Evolutionary conservation across 116 monocot genomes (phyloP), one percentile per base, ranked within the genome.

Genomic region (Dioscorea cayenensis): DNA sequence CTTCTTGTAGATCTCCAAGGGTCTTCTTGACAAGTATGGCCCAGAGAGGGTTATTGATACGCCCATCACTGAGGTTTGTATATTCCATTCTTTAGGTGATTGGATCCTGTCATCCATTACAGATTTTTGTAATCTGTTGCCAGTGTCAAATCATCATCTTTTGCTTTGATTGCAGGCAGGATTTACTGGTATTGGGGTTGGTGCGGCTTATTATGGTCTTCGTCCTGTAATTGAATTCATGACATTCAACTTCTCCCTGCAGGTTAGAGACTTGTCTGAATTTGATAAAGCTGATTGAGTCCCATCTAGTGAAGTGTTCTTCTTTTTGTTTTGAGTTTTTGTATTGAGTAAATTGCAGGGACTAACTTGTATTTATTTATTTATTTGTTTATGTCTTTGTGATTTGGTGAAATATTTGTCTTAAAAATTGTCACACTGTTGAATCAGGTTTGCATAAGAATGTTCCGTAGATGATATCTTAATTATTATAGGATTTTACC

Each of bases 201-300:
- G 95, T 13, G 89, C 95, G 68, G 97, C 97, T 36, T 97, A 97
- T 71, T 84, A 92, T 78, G 97, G 97, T 78, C 84, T 97, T 65
- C 78, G 85, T 6, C 97, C 97, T 75, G 78, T 97, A 5, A 72
- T 97, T 58, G 97, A 97, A 51, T 97, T 97, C 76, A 97, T 97
- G 97, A 97, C 97, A 35, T 97, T 93, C 74, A 97, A 97, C 71
- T 97, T 97, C 78, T 84, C 97, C 22, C 88, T 97, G 97, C 97
- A 97, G 97, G 97, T 93, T 64, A 50, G 38, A 14, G 20, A 14
- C 74, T 17, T 35, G 12, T 36, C 11, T 63, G n/a, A 63, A 25
- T 28, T 25, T 63, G n/a, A 63, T 20, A 13, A 25, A 13, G 22
- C 21, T 63, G 12, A 25, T 63, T 7, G 7, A 23, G 51, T 25